These are phyloP conservation scores for Triangularia verruculosa DNA, from an alignment of 2,329 filamentous ascomycete genomes.

Conservation along the genomic window DNA sequence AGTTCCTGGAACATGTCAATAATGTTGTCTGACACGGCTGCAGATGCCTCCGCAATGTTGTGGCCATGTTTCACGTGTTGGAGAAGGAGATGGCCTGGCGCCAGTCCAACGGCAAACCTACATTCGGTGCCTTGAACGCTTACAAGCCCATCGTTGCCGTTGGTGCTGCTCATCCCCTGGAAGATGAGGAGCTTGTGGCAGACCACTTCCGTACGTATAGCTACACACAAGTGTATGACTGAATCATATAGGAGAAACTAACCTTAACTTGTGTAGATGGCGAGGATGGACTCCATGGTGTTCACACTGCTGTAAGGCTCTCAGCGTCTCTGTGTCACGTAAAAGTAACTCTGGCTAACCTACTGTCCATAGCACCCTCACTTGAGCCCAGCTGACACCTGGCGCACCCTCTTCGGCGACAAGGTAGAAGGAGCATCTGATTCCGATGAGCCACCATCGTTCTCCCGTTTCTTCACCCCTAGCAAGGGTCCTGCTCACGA, in stretches of 20 bases:
- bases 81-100: constrained; percentile 88
- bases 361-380: constrained; percentile 58
- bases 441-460: constrained; percentile 41
- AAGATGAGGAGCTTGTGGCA: constrained; percentile 74
- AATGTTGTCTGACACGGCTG: constrained; percentile 13
- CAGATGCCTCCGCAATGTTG: constrained; percentile 82
- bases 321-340: neutral
- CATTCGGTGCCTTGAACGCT: constrained; percentile 69
- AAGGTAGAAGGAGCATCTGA: constrained; percentile 28
- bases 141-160: constrained; percentile 82
- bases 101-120: constrained; percentile 61
- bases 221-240: neutral
- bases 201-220: constrained; percentile 77
- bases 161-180: constrained; percentile 80
- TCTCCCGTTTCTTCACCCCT: constrained; percentile 66
- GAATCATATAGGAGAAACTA: neutral
- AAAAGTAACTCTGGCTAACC: neutral
- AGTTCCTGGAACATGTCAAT: neutral
- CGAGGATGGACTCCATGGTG: constrained; percentile 70
- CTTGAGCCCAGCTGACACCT: constrained; percentile 69
- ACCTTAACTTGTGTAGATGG: constrained; percentile 54
- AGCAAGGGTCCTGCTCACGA: constrained; percentile 72
- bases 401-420: constrained; percentile 64
- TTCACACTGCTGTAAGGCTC: constrained; percentile 56
- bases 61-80: constrained; percentile 87